Evolutionary conservation across 2,329 filamentous ascomycete species (phyloP), one percentile per base, ranked within the genome.

Genomic region (Verruconis gallopava): DNA sequence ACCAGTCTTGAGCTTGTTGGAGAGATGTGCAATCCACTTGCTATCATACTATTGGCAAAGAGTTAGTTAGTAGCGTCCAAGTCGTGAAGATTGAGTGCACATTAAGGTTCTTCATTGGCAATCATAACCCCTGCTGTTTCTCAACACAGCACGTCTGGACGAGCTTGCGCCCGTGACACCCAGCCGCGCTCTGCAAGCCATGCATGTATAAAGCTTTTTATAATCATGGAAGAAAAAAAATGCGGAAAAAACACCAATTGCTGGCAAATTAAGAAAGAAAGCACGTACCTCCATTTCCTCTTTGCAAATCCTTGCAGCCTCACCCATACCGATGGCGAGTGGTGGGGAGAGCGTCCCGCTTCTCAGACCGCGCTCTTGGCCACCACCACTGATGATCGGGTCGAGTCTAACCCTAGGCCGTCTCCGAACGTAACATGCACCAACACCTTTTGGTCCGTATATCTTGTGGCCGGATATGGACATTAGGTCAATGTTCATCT

Each of bases 391-490:
- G 65, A 98, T 98, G 58, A 98, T 81, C 39, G 91, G 91, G 46
- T 98, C 91, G 44, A 98, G 68, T 62, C 91, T 84, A 51, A 98
- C 91, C 60, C 89, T 79, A 2, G 91, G 91, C 44, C 91, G 75
- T 66, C 91, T 77, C 55, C 91, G 81, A 38, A 98, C 85, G 56
- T 89, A 98, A 66, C 91, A 98, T 45, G 91, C 91, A 45, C 91
- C 91, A 44, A 98, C 84, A 22, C 91, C 91, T 70, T 94, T 98
- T 42, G 91, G 91, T 19, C 91, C 91, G 58, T 98, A 98, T 42
- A 98, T 93, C 66, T 98, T 98, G 67, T 98, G 91, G 21, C 85
- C 88, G 5, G 91, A 96, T 47, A 98, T 95, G 21, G 89, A 96
- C 89, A 98, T 95, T 56, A 98, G 67, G 59, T 98, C 91, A 49